Evolutionary conservation across 2,329 filamentous ascomycete species (phyloP).

Genomic region (Tothia fuscella): DNA sequence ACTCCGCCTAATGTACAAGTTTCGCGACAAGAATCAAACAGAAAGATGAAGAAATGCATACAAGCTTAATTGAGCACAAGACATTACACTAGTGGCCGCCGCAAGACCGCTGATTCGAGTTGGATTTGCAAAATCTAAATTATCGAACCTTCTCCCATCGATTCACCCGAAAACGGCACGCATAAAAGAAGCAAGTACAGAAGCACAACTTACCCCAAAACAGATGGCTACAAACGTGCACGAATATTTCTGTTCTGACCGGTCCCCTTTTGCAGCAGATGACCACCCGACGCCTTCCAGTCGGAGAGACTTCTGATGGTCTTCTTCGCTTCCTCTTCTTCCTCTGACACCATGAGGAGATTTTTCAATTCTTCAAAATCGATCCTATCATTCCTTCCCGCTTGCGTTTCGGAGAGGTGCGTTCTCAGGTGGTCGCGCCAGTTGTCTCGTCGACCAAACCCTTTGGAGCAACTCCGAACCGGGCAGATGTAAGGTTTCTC

Average conservation of each 20-base stretch:
- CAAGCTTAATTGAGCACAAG: not conserved
- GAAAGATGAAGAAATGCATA: not conserved
- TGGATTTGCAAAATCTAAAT: not conserved
- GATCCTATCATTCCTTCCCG: constrained; percentile 20
- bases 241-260: not conserved
- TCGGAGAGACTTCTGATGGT: constrained; percentile 20
- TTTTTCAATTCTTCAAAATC: constrained; percentile 16
- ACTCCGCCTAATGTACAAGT: too few relatives aligned
- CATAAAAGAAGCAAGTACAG: not conserved
- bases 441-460: constrained; percentile 25
- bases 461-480: constrained; percentile 16
- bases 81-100: not conserved
- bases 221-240: not conserved
- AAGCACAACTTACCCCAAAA: not conserved
- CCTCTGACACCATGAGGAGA: constrained; percentile 4
- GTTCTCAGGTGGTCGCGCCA: constrained; percentile 15
- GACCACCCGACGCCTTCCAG: not conserved
- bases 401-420: constrained; percentile 19
- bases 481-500: constrained; percentile 17
- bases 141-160: not conserved
- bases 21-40: too few relatives aligned
- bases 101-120: not conserved
- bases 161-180: not conserved
- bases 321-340: constrained; percentile 18
- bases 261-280: not conserved